phyloP scores from a whole-genome alignment of 306 rosid species.

The Citrullus colocynthis region DNA sequence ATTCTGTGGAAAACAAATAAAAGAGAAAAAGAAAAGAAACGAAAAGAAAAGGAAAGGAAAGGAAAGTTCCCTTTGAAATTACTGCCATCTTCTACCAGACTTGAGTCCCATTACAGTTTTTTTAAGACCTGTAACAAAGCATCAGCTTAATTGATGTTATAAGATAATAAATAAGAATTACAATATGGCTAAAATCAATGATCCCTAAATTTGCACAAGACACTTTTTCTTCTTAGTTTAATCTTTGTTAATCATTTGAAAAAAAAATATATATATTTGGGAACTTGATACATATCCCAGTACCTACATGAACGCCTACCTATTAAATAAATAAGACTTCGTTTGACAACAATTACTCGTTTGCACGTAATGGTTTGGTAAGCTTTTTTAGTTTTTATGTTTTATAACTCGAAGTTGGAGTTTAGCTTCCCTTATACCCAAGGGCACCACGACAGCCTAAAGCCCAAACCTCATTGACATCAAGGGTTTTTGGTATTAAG shows the following conservation, averaged over 20 bases:
- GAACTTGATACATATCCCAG: neutral
- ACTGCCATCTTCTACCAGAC: constrained; percentile 12
- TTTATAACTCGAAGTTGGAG: too few relatives aligned
- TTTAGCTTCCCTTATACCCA: too few relatives aligned
- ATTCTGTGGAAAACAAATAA: neutral
- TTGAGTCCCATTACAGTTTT: constrained; percentile 7
- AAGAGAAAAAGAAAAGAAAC: neutral
- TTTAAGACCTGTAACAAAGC: constrained; percentile 1
- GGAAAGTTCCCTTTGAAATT: neutral
- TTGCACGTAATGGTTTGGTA: too few relatives aligned
- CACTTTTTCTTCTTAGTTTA: neutral
- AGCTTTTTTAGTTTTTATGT: too few relatives aligned
- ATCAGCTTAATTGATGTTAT: neutral
- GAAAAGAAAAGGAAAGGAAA: neutral
- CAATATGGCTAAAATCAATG: neutral
- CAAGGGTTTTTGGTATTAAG: too few relatives aligned
- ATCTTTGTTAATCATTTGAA: neutral
- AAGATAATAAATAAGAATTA: neutral
- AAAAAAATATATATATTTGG: neutral
- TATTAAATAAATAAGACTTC: neutral
- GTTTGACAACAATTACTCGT: neutral
- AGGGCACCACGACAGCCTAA: too few relatives aligned
- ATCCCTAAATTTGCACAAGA: neutral
- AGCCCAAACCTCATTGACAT: too few relatives aligned
- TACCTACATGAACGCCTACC: neutral